phyloP scores from a whole-genome alignment of 2,329 filamentous ascomycete genomes.

The Magnaporthiopsis incrustans region DNA sequence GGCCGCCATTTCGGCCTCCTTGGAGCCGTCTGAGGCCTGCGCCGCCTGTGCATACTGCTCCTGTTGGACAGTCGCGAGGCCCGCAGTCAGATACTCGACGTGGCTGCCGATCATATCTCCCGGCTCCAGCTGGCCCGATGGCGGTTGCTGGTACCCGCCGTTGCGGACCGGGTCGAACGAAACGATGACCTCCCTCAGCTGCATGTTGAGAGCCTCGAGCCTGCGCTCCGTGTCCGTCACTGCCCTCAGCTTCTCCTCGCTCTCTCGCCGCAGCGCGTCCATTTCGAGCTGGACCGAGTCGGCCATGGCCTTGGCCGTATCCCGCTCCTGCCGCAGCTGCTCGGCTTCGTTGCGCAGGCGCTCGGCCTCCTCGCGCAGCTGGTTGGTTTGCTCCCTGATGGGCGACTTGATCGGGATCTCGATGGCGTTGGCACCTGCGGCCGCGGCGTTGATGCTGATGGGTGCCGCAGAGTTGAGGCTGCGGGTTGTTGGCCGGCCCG shows the following conservation, averaged over 20 bases:
- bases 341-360: constrained; percentile 21
- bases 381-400: constrained; percentile 43
- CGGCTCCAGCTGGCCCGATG: constrained; percentile 30
- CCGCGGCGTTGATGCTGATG: neutral
- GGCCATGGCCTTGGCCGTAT: constrained; percentile 10
- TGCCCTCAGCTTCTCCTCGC: constrained; percentile 34
- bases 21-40: constrained; percentile 11
- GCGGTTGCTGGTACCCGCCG: constrained; percentile 34
- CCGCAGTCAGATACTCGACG: constrained; percentile 63
- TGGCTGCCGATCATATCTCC: constrained; percentile 45
- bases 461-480: neutral
- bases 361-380: constrained; percentile 36
- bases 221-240: constrained; percentile 56
- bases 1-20: constrained; percentile 18
- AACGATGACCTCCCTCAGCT: constrained; percentile 59
- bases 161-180: constrained; percentile 51
- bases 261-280: constrained; percentile 27
- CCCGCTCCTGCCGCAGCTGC: constrained; percentile 23
- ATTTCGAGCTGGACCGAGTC: constrained; percentile 27
- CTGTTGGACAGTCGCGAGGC: constrained; percentile 51
- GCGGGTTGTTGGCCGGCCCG: constrained; percentile 15
- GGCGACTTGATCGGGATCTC: constrained; percentile 53
- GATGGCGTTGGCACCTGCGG: constrained; percentile 33
- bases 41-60: constrained; percentile 39
- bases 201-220: constrained; percentile 59